Percentiles rank a stretch among this genome's conserved stretches.
Conservation (phyloP, 352 stramenopile species). For the Phytophthora pini region DNA sequence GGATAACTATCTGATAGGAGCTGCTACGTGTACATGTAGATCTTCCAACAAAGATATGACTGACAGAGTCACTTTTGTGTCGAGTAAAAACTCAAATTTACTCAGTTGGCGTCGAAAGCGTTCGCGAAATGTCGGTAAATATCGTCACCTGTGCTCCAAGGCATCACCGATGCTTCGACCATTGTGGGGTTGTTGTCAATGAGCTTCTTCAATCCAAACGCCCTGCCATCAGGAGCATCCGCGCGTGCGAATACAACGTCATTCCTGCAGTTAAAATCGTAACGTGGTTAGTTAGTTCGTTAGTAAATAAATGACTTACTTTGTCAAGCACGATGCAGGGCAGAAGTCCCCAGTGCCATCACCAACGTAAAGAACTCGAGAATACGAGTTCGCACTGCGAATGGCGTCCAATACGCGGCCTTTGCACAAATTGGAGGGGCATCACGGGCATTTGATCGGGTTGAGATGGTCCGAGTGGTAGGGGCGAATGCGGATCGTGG, state of each 20-base stretch:
- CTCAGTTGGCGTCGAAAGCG: conserved; percentile 17
- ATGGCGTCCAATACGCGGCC: conserved; percentile 66
- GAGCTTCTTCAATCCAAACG: conserved; percentile 62
- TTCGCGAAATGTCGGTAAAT: conserved; percentile 58
- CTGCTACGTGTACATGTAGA: no score
- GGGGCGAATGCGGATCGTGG: conserved; percentile 51
- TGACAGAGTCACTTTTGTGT: background rate
- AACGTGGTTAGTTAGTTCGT: background rate
- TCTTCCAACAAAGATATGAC: background rate
- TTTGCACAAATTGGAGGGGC: conserved; percentile 85
- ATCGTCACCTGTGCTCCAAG: conserved; percentile 66
- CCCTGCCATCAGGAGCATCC: conserved; percentile 45
- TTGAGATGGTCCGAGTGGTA: conserved; percentile 52
- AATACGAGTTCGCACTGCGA: conserved; percentile 31
- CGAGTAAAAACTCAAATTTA: background rate
- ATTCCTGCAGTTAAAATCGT: conserved; percentile 26
- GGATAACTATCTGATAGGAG: background rate
- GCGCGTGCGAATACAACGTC: conserved; percentile 74
- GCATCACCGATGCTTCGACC: conserved; percentile 51
- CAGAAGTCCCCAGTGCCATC: conserved; percentile 77
- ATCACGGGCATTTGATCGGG: conserved; percentile 58
- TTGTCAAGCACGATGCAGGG: conserved; percentile 50
- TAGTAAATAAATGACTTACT: conserved; percentile 27
- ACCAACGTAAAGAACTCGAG: conserved; percentile 70
- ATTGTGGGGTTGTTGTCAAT: conserved; percentile 38